phyloP scores from a whole-genome alignment of 306 rosid species.

The Quillaja saponaria region DNA sequence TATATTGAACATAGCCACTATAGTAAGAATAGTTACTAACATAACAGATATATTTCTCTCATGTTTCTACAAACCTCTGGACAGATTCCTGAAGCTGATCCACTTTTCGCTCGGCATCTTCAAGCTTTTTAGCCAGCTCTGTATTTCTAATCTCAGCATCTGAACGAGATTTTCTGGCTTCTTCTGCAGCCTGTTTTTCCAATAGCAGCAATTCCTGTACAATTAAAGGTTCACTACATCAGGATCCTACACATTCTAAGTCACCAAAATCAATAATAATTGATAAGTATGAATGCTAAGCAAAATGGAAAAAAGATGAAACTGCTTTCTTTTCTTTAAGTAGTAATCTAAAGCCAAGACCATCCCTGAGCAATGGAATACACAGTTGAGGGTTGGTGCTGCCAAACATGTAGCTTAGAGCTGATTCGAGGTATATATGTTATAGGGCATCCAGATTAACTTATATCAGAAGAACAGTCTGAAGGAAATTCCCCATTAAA shows the following conservation, averaged over 20 bases:
- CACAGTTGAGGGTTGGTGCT: too few relatives aligned
- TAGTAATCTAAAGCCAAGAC: conserved; percentile 1
- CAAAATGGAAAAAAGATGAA: not conserved
- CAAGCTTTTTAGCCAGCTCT: conserved; percentile 73
- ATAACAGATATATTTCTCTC: not conserved
- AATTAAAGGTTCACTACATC: conserved; percentile 29
- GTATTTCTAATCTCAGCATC: conserved; percentile 70
- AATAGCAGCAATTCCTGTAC: conserved; percentile 63
- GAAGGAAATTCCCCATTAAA: not conserved
- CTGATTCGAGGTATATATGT: not conserved
- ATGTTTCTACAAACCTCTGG: conserved; percentile 76
- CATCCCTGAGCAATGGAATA: not conserved
- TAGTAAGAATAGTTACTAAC: conserved; percentile 14
- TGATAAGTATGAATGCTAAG: not conserved
- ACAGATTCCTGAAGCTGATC: conserved; percentile 93
- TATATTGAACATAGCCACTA: not conserved
- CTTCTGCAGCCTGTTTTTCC: conserved; percentile 74
- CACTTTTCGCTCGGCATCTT: conserved; percentile 68
- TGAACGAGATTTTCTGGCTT: conserved; percentile 57
- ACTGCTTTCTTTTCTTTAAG: not conserved
- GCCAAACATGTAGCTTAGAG: too few relatives aligned
- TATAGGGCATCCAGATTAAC: not conserved
- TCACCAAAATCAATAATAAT: conserved; percentile 7
- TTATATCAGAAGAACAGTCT: not conserved
- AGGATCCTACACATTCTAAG: conserved; percentile 26